These are phyloP conservation scores for Eucalyptus grandis DNA, from an alignment of 345 rosid species.

Conservation along the genomic window DNA sequence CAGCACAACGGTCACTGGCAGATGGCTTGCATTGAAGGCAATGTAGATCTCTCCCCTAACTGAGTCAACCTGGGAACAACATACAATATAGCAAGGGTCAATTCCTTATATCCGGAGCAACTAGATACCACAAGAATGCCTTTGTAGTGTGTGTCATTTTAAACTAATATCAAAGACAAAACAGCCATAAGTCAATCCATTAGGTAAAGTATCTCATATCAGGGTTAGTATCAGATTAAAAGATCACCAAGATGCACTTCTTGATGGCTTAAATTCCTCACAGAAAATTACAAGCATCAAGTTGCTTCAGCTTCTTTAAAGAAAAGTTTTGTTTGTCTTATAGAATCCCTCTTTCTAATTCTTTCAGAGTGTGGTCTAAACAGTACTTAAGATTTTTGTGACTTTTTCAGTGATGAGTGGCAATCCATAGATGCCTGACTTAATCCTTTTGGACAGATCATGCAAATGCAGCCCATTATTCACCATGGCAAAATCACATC, in stretches of 20 bases:
- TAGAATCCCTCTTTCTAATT: neutral
- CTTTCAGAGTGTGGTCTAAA: neutral
- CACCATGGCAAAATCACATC: neutral
- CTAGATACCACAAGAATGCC: neutral
- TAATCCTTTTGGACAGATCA: neutral
- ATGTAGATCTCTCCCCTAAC: conserved; percentile 75
- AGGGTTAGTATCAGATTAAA: neutral
- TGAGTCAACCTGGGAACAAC: conserved; percentile 44
- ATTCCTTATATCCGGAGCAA: neutral
- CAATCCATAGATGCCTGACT: neutral
- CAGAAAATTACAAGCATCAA: neutral
- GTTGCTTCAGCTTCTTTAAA: neutral
- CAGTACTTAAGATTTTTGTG: neutral
- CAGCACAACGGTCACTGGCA: conserved; percentile 45
- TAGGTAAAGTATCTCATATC: neutral
- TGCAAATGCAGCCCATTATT: neutral
- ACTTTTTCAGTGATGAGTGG: neutral
- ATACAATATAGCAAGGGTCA: neutral
- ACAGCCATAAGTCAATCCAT: neutral
- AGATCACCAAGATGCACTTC: neutral
- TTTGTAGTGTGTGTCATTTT: neutral
- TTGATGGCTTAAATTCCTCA: neutral
- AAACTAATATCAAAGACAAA: neutral
- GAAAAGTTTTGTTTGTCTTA: neutral
- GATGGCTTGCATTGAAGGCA: conserved; percentile 72